A percentile compares a stretch with the other conserved stretches of the same genome.
These are phyloP conservation scores for Pneumocystis carinii DNA, from an alignment of 1,139 yeast genomes.

Conservation along the genomic window DNA sequence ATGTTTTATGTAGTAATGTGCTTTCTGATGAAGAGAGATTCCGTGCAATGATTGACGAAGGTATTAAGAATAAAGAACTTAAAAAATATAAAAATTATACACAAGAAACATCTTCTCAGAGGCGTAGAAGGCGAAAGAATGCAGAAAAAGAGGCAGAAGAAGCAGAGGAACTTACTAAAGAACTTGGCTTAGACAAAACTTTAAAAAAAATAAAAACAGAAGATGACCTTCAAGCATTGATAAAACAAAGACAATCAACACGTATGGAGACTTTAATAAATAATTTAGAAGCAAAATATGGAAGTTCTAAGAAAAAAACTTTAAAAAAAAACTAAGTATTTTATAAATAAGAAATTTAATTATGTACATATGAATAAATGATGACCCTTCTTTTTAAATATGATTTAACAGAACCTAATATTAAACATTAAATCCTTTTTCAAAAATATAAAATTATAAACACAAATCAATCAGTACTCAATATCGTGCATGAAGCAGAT, in stretches of 20 bases:
- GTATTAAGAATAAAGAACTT: conserved; percentile 29
- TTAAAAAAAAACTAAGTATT: neutral
- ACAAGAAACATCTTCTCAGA: conserved; percentile 30
- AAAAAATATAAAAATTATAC: conserved; percentile 34
- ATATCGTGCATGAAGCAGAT: neutral
- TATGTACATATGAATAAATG: neutral
- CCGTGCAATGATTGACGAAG: conserved; percentile 34
- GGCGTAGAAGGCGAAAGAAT: conserved; percentile 31
- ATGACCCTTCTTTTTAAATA: neutral
- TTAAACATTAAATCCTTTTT: neutral
- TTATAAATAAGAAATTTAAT: neutral
- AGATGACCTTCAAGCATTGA: conserved; percentile 29
- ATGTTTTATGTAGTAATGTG: conserved; percentile 61
- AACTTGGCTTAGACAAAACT: conserved; percentile 30
- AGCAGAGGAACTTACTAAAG: conserved; percentile 46
- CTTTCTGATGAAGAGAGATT: conserved; percentile 44
- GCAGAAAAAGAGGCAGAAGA: conserved; percentile 50
- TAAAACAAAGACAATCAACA: conserved; percentile 29
- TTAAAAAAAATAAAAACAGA: conserved; percentile 27
- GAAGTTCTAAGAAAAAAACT: neutral
- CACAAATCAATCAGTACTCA: neutral
- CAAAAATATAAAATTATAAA: neutral
- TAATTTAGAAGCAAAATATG: conserved; percentile 38
- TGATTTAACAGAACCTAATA: neutral
- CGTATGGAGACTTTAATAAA: conserved; percentile 36